phyloP scores from a whole-genome alignment of 2,329 filamentous ascomycete species.

The Sphaerulina populicola region DNA sequence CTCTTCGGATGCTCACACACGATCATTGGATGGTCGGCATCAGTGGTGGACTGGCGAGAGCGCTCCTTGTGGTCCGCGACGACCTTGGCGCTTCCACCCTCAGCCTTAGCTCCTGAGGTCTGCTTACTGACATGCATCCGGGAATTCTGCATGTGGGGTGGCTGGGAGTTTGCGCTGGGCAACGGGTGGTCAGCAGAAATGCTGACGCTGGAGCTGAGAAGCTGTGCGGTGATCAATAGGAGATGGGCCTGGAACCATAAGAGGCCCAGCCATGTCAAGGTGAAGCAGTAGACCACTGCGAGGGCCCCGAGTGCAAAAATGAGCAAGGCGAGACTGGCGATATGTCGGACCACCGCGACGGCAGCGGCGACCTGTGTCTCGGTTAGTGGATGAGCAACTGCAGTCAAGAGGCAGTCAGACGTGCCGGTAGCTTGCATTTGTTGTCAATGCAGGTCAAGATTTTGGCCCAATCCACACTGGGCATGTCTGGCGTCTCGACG shows the following conservation, averaged over 20 bases:
- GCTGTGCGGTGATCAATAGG: slow-evolving; percentile 4
- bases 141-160: background rate
- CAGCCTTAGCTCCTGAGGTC: no score
- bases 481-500: background rate
- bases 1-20: no score
- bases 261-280: slow-evolving; percentile 13
- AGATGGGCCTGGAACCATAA: slow-evolving; percentile 13
- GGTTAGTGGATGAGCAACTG: background rate
- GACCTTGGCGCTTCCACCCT: no score
- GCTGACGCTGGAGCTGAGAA: background rate
- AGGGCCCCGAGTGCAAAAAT: slow-evolving; percentile 10
- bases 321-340: slow-evolving; percentile 9
- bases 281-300: slow-evolving; percentile 12
- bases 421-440: background rate
- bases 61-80: background rate
- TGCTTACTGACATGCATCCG: background rate
- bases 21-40: no score
- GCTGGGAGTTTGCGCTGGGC: background rate
- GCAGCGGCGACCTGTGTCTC: slow-evolving; percentile 11
- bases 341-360: slow-evolving; percentile 9
- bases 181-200: slow-evolving; percentile 2
- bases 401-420: slow-evolving; percentile 1
- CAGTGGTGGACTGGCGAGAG: background rate
- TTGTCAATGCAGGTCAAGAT: background rate
- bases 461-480: background rate